phyloP scores from a whole-genome alignment of 495 filamentous ascomycete genomes.

The Glarea lozoyensis region DNA sequence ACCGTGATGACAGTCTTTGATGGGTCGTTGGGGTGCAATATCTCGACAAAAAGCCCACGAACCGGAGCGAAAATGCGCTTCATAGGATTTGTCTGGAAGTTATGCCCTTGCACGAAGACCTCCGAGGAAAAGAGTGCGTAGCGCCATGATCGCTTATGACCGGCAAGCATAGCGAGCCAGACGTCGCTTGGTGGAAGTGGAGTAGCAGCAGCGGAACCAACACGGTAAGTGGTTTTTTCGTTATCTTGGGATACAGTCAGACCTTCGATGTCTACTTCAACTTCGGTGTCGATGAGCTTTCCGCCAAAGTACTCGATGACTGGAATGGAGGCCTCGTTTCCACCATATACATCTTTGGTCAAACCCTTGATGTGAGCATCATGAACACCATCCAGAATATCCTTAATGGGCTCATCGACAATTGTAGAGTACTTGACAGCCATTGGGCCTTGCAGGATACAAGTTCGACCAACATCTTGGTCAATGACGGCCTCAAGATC shows the following conservation, averaged over 20 bases:
- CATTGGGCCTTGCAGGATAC: constrained; percentile 93
- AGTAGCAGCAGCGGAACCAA: constrained; percentile 59
- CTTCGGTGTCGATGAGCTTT: constrained; percentile 54
- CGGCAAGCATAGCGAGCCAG: constrained; percentile 88
- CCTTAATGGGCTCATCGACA: constrained; percentile 86
- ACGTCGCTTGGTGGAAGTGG: constrained; percentile 66
- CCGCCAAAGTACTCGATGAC: constrained; percentile 93
- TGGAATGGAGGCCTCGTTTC: constrained; percentile 65
- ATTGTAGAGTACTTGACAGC: constrained; percentile 82
- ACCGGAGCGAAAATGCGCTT: constrained; percentile 80
- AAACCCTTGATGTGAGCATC: constrained; percentile 72
- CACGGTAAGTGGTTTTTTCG: constrained; percentile 68
- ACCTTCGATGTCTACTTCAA: constrained; percentile 64
- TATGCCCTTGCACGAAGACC: constrained; percentile 88
- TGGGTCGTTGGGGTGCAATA: constrained; percentile 68
- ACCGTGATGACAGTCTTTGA: constrained; percentile 72
- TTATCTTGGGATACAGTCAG: constrained; percentile 67
- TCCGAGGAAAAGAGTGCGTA: constrained; percentile 97
- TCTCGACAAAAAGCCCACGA: constrained; percentile 80
- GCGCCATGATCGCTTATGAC: constrained; percentile 75
- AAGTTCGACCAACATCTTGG: constrained; percentile 89
- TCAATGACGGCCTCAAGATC: constrained; percentile 91
- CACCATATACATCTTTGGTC: constrained; percentile 69
- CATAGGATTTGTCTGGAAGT: constrained; percentile 95
- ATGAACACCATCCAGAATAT: constrained; percentile 87